Evolutionary conservation across 2,329 filamentous ascomycete genomes (phyloP), one percentile per base, ranked within the genome.

Genomic region (Microsporum canis): DNA sequence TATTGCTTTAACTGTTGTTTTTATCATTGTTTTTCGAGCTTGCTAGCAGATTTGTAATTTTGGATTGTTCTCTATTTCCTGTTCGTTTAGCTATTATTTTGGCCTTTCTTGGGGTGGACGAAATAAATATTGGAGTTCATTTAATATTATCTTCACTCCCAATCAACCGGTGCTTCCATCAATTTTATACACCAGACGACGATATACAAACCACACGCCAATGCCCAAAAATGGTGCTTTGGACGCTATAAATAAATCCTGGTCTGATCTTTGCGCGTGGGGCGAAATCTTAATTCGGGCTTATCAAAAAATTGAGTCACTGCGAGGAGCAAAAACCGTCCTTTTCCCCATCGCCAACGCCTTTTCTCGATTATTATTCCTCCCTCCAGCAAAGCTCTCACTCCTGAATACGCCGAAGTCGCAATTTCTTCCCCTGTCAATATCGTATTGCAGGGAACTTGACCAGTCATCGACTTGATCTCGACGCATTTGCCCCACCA

Each of bases 1-100:
- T 56, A n/a, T 47, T 27, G 33, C n/a, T 34, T 29, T 17, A 23
- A 23, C 17, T 27, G 10, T 38, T 58, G 23, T 58, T 36, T 61
- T 59, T 27, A 53, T 47, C 43, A 57, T 38, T 59, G 51, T 36
- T 23, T 59, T 47, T 7, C 29, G 34, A 57, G 55, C 38, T 57
- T 39, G 55, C 55, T 57, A 41, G 55, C 49, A 53, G 49, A 34
- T 14, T 57, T 58, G 39, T 51, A 29, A 17, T 51, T 55, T 43
- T 43, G 39, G 39, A 43, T 55, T 23, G 17, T 59, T 33, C 17
- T 53, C 38, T 10, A 53, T 27, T 60, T 29, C 3, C 33, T 45
- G 33, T 59, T 49, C 12, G 41, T 59, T 59, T 59, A 45, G 27
- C 47, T 17, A 29, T 17, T 59, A 29, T 59, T 51, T 59, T 51